Evolutionary conservation across 805 yeast species (phyloP).

Genomic region (Saccharomyces mikatae): DNA sequence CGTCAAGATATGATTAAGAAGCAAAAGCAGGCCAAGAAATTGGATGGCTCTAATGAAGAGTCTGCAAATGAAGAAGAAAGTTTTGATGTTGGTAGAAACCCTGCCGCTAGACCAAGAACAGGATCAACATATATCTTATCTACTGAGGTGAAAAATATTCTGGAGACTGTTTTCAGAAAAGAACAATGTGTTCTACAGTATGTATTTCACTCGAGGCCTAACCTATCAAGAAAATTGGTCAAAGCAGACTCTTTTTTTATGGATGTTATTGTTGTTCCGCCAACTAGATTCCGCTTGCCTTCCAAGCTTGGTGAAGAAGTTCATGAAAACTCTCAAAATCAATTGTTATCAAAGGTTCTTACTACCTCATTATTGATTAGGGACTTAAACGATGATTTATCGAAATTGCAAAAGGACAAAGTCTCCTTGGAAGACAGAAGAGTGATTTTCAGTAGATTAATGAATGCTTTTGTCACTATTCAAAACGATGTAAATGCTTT

Average conservation of each 20-base stretch:
- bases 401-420: constrained; percentile 49
- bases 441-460: constrained; percentile 74
- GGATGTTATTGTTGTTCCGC: constrained; percentile 85
- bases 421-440: constrained; percentile 64
- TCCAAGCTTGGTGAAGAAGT: constrained; percentile 92
- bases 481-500: constrained; percentile 94
- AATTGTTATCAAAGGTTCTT: constrained; percentile 69
- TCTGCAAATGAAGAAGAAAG: constrained; percentile 25
- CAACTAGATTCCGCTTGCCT: constrained; percentile 95
- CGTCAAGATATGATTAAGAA: constrained; percentile 63
- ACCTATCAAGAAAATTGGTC: constrained; percentile 35
- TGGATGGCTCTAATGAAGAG: constrained; percentile 23
- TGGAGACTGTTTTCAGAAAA: constrained; percentile 63
- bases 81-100: constrained; percentile 34
- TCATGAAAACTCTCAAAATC: constrained; percentile 91
- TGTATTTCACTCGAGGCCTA: constrained; percentile 78
- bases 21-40: constrained; percentile 23
- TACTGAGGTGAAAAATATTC: constrained; percentile 74
- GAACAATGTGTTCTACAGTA: constrained; percentile 64
- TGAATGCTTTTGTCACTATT: constrained; percentile 90
- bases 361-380: constrained; percentile 75
- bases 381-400: constrained; percentile 80
- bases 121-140: constrained; percentile 84
- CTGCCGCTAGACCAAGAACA: constrained; percentile 49
- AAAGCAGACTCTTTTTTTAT: constrained; percentile 82